Conservation (phyloP, 2,329 filamentous ascomycete species). For the Zymoseptoria brevis region DNA sequence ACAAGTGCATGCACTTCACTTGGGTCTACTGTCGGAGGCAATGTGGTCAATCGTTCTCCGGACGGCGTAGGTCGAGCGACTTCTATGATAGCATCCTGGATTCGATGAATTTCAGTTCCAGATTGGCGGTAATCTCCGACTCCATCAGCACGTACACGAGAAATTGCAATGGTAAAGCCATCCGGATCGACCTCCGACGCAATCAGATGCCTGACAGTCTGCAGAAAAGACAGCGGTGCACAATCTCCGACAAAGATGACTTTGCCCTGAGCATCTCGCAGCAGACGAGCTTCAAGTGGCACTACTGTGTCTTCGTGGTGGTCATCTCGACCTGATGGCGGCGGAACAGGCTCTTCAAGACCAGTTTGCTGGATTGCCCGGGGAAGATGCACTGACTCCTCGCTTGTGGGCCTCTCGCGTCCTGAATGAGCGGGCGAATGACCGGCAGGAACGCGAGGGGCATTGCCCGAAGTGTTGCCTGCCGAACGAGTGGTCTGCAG, state of each 20-base stretch:
- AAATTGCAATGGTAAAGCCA: slow-evolving; percentile 15
- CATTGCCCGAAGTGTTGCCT: slow-evolving; percentile 22
- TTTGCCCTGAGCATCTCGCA: slow-evolving; percentile 46
- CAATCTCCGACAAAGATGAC: slow-evolving; percentile 49
- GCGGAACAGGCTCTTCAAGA: slow-evolving; percentile 12
- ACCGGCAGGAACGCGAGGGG: background rate
- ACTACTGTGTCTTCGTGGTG: slow-evolving; percentile 34
- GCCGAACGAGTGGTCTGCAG: slow-evolving; percentile 28
- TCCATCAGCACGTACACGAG: background rate
- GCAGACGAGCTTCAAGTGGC: slow-evolving; percentile 38
- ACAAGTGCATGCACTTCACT: slow-evolving; percentile 36
- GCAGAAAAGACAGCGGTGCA: slow-evolving; percentile 45
- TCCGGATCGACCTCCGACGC: slow-evolving; percentile 37
- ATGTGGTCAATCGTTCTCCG: background rate
- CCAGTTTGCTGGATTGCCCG: background rate
- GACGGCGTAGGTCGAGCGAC: slow-evolving; percentile 8
- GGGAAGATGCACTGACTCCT: background rate
- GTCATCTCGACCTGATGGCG: slow-evolving; percentile 13
- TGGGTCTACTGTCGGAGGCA: slow-evolving; percentile 21
- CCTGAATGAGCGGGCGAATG: background rate
- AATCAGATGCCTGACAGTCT: slow-evolving; percentile 45
- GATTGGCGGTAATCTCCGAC: background rate
- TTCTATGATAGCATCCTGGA: slow-evolving; percentile 18
- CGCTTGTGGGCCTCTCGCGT: slow-evolving; percentile 4
- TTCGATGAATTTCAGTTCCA: background rate